Conservation (phyloP, 75 land plant species). For the Cunninghamia lanceolata region DNA sequence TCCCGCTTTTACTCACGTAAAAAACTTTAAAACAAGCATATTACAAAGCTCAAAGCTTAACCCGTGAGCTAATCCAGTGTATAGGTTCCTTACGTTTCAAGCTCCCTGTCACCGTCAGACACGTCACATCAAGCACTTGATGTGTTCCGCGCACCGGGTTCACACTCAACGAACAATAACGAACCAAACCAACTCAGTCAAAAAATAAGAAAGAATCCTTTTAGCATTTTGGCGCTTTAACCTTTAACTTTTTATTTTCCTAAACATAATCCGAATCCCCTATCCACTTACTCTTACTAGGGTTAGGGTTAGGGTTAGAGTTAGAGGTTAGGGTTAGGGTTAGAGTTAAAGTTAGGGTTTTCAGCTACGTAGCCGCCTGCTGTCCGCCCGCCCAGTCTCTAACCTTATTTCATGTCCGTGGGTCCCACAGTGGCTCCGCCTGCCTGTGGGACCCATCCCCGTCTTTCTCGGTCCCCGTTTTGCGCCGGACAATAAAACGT, state of each 20-base stretch:
- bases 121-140: not conserved
- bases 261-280: not conserved
- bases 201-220: not conserved
- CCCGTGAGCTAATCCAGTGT: not conserved
- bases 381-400: not conserved
- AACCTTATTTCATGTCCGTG: not conserved
- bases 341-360: not conserved
- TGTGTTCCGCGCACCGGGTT: not conserved
- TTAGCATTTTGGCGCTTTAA: not conserved
- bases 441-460: not conserved
- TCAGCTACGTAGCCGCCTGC: not conserved
- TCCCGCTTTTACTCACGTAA: not conserved
- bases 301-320: not conserved
- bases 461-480: constrained; percentile 7
- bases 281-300: not conserved
- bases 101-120: not conserved
- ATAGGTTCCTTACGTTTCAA: not conserved
- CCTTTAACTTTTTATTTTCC: not conserved
- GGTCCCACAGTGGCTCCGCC: not conserved
- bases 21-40: no score
- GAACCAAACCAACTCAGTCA: not conserved
- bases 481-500: constrained; percentile 2
- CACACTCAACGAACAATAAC: constrained; percentile 13
- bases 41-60: not conserved
- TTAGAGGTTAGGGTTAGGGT: not conserved